Conservation (phyloP, 345 rosid genomes). For the Euclidium syriacum region DNA sequence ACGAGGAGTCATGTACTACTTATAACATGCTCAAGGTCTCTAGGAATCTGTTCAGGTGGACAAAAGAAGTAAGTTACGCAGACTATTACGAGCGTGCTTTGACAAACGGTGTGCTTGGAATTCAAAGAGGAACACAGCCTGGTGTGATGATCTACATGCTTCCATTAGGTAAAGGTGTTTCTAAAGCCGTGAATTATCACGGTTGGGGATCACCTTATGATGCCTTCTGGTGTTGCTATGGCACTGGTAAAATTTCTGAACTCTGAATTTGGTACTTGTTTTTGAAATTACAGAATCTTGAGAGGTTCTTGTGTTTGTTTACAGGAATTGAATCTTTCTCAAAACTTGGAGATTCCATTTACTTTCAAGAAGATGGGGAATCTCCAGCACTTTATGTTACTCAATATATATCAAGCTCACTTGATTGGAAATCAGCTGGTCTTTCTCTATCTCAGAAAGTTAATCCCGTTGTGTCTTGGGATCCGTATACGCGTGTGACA, state of each 20-base stretch:
- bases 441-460: slow-evolving; percentile 53
- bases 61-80: slow-evolving; percentile 77
- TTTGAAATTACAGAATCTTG: neutral
- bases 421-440: slow-evolving; percentile 65
- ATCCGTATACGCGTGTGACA: slow-evolving; percentile 56
- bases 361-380: slow-evolving; percentile 69
- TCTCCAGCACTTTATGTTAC: slow-evolving; percentile 66
- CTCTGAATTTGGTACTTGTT: neutral
- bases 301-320: neutral
- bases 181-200: slow-evolving; percentile 69
- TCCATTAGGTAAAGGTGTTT: slow-evolving; percentile 65
- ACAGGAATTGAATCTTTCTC: slow-evolving; percentile 86
- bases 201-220: slow-evolving; percentile 74
- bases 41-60: slow-evolving; percentile 87
- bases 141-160: slow-evolving; percentile 98
- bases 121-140: slow-evolving; percentile 88
- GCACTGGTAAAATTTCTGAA: slow-evolving; percentile 57
- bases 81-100: slow-evolving; percentile 94
- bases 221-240: slow-evolving; percentile 99
- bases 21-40: slow-evolving; percentile 97
- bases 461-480: slow-evolving; percentile 58
- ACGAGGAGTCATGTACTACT: slow-evolving; percentile 93
- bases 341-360: slow-evolving; percentile 91
- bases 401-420: slow-evolving; percentile 72
- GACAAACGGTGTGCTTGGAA: slow-evolving; percentile 82